These are phyloP conservation scores for Sungouiella thailandica DNA, from an alignment of 805 yeast species.

Conservation along the genomic window DNA sequence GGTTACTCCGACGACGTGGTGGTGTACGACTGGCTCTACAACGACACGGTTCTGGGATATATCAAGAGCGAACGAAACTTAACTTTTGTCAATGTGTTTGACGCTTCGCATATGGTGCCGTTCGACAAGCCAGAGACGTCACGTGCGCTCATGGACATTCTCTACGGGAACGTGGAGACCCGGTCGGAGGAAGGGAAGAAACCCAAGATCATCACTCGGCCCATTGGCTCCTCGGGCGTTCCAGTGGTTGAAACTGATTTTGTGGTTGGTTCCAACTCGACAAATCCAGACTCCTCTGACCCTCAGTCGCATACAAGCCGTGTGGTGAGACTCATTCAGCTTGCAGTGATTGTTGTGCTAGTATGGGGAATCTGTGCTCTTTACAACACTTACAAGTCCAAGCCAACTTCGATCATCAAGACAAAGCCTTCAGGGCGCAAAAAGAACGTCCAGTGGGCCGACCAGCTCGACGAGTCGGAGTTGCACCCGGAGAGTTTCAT, in stretches of 20 bases:
- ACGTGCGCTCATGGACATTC: slow-evolving; percentile 62
- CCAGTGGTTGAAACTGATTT: too few relatives aligned
- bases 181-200: slow-evolving; percentile 13
- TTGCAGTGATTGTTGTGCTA: slow-evolving; percentile 31
- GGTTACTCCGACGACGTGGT: slow-evolving; percentile 43
- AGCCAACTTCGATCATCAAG: slow-evolving; percentile 40
- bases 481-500: slow-evolving; percentile 27
- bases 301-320: slow-evolving; percentile 17
- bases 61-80: slow-evolving; percentile 57
- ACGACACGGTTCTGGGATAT: slow-evolving; percentile 33
- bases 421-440: slow-evolving; percentile 28
- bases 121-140: slow-evolving; percentile 68
- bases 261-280: too few relatives aligned
- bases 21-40: slow-evolving; percentile 40
- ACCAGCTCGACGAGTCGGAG: slow-evolving; percentile 35
- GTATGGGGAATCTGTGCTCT: slow-evolving; percentile 39
- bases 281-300: too few relatives aligned
- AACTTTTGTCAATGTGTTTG: slow-evolving; percentile 66
- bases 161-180: slow-evolving; percentile 16
- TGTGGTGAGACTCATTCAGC: slow-evolving; percentile 36
- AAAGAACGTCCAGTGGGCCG: slow-evolving; percentile 47
- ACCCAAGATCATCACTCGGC: slow-evolving; percentile 8
- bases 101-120: slow-evolving; percentile 94
- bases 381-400: slow-evolving; percentile 31
- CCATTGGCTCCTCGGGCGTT: too few relatives aligned